A percentile compares a stretch with the other conserved stretches of the same genome.
Evolutionary conservation across 2,329 filamentous ascomycete genomes (phyloP).

Genomic region (Paramyrothecium roridum): DNA sequence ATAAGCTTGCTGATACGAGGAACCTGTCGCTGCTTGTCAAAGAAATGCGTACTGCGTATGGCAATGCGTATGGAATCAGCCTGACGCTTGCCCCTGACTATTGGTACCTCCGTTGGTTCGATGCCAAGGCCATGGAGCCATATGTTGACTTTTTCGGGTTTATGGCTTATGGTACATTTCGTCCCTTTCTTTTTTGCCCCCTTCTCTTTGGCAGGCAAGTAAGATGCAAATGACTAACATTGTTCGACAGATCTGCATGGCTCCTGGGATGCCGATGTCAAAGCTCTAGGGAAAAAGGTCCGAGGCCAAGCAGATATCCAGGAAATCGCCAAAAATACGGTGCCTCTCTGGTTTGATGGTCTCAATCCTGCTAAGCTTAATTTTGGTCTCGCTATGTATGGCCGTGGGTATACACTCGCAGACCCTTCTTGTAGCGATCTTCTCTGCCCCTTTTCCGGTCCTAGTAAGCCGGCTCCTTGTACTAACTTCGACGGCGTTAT

Average conservation of each 20-base stretch:
- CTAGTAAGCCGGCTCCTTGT: slow-evolving; percentile 22
- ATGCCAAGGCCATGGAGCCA: slow-evolving; percentile 30
- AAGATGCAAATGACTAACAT: neutral
- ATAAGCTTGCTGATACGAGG: slow-evolving; percentile 24
- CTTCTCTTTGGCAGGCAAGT: too few relatives aligned
- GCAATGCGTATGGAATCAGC: slow-evolving; percentile 34
- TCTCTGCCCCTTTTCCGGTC: slow-evolving; percentile 16
- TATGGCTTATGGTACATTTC: slow-evolving; percentile 25
- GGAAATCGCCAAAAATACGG: slow-evolving; percentile 33
- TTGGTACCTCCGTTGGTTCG: slow-evolving; percentile 35
- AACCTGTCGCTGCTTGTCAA: slow-evolving; percentile 32
- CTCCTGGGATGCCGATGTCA: slow-evolving; percentile 32
- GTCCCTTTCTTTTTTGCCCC: neutral
- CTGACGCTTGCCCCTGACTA: slow-evolving; percentile 31
- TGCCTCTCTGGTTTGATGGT: slow-evolving; percentile 37
- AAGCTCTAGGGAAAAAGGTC: slow-evolving; percentile 25
- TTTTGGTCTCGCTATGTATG: slow-evolving; percentile 45
- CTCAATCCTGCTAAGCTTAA: slow-evolving; percentile 38
- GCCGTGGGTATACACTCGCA: slow-evolving; percentile 36
- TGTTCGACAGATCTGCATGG: slow-evolving; percentile 32
- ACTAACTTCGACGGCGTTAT: slow-evolving; percentile 24
- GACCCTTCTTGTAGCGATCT: slow-evolving; percentile 20
- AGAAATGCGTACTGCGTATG: slow-evolving; percentile 27
- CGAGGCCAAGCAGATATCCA: slow-evolving; percentile 36
- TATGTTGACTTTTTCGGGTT: slow-evolving; percentile 35